phyloP scores from a whole-genome alignment of 2,329 filamentous ascomycete genomes.

The Verticillium klebahnii region DNA sequence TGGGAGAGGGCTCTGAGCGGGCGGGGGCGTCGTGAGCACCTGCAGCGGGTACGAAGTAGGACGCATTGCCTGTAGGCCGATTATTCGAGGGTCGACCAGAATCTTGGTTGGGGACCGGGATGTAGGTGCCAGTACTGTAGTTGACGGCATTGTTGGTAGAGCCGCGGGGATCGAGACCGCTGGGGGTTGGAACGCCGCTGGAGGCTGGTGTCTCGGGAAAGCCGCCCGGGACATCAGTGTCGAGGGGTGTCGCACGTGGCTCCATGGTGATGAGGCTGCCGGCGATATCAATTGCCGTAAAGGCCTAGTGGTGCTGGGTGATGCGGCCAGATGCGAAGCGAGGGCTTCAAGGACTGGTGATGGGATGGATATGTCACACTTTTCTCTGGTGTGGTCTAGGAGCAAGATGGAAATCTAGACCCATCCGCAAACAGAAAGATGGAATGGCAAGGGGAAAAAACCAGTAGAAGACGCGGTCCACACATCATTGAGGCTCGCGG shows the following conservation, averaged over 20 bases:
- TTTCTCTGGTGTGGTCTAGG: background rate
- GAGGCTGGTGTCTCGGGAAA: slow-evolving; percentile 23
- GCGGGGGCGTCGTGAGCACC: background rate
- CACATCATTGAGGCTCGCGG: background rate
- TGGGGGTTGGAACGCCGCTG: slow-evolving; percentile 7
- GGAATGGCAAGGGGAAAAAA: background rate
- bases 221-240: slow-evolving; percentile 25
- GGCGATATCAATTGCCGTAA: background rate
- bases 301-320: background rate
- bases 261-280: slow-evolving; percentile 16
- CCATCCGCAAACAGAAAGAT: background rate
- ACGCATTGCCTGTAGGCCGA: background rate
- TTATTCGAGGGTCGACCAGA: background rate
- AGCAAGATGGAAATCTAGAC: background rate
- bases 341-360: background rate
- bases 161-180: background rate
- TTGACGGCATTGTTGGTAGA: background rate
- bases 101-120: background rate
- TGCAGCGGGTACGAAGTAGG: slow-evolving; percentile 4
- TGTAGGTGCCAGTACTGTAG: slow-evolving; percentile 5
- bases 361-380: background rate
- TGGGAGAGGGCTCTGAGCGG: background rate
- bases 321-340: background rate
- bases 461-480: background rate
- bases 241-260: slow-evolving; percentile 20